phyloP scores from a whole-genome alignment of 257 asterid species.

The Schizonepeta tenuifolia region DNA sequence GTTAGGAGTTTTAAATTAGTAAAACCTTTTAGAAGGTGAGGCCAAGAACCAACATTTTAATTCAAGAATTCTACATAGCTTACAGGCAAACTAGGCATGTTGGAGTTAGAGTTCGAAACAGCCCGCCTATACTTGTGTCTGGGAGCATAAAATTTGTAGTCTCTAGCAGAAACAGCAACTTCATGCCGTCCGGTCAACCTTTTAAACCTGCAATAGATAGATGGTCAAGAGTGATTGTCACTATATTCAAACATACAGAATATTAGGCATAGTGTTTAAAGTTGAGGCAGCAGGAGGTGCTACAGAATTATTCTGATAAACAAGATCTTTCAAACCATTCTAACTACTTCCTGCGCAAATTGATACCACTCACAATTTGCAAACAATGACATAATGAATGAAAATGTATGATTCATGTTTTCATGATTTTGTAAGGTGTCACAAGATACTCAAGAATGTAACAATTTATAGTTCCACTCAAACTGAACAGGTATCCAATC shows the following conservation, averaged over 20 bases:
- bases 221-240: conserved; percentile 29
- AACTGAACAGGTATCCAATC: background rate
- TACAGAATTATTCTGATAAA: conserved; percentile 3
- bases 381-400: conserved; percentile 3
- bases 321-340: conserved; percentile 8
- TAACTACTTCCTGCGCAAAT: too few relatives aligned
- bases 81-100: conserved; percentile 77
- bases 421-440: conserved; percentile 2
- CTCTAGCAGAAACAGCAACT: conserved; percentile 78
- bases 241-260: background rate
- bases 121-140: conserved; percentile 92
- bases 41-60: conserved; percentile 29
- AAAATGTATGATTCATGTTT: conserved; percentile 4
- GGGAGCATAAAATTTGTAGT: conserved; percentile 97
- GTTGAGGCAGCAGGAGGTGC: conserved; percentile 14
- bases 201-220: conserved; percentile 62
- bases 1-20: conserved; percentile 17
- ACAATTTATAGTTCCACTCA: conserved; percentile 7
- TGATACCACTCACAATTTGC: background rate
- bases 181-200: conserved; percentile 91
- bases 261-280: background rate
- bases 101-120: conserved; percentile 68
- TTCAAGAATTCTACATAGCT: conserved; percentile 34
- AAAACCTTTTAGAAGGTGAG: conserved; percentile 25
- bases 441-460: background rate